phyloP scores from a whole-genome alignment of 2,329 filamentous ascomycete species.

The Madurella mycetomatis region DNA sequence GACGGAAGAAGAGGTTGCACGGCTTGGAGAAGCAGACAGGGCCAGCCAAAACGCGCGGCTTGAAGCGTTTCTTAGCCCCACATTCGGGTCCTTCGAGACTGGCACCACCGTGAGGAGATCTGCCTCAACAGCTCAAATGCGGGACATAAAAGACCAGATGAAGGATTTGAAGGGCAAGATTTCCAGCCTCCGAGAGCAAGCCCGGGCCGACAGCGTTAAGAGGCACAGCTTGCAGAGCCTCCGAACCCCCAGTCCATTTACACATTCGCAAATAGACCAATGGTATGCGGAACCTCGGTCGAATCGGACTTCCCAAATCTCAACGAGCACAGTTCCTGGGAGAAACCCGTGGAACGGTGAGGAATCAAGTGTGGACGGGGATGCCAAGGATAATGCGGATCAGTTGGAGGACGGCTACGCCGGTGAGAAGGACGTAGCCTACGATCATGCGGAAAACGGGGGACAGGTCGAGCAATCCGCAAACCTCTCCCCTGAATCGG shows the following conservation, averaged over 20 bases:
- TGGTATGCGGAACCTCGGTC: conserved; percentile 40
- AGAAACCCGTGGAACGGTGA: conserved; percentile 32
- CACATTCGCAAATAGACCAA: conserved; percentile 58
- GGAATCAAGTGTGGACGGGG: conserved; percentile 27
- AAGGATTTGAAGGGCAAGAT: conserved; percentile 81
- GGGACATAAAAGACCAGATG: conserved; percentile 76
- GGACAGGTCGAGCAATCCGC: conserved; percentile 23
- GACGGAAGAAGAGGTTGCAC: conserved; percentile 46
- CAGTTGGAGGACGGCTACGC: conserved; percentile 10
- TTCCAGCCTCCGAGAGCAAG: conserved; percentile 71
- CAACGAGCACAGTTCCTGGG: conserved; percentile 9
- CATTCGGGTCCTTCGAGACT: conserved; percentile 34
- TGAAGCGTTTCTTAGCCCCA: conserved; percentile 42
- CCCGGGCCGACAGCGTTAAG: conserved; percentile 72
- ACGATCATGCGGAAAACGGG: conserved; percentile 29
- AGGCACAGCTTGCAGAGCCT: conserved; percentile 72
- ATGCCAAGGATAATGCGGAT: conserved; percentile 17
- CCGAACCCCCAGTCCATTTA: conserved; percentile 74
- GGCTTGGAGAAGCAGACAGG: conserved; percentile 20
- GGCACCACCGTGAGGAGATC: conserved; percentile 49
- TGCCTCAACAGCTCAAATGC: conserved; percentile 67
- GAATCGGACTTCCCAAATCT: conserved; percentile 21
- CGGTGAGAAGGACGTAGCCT: conserved; percentile 28
- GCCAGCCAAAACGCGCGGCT: conserved; percentile 30
- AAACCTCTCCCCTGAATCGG: conserved; percentile 10